Conservation (phyloP, 2,329 filamentous ascomycete species). For the Pseudogymnoascus sp. region DNA sequence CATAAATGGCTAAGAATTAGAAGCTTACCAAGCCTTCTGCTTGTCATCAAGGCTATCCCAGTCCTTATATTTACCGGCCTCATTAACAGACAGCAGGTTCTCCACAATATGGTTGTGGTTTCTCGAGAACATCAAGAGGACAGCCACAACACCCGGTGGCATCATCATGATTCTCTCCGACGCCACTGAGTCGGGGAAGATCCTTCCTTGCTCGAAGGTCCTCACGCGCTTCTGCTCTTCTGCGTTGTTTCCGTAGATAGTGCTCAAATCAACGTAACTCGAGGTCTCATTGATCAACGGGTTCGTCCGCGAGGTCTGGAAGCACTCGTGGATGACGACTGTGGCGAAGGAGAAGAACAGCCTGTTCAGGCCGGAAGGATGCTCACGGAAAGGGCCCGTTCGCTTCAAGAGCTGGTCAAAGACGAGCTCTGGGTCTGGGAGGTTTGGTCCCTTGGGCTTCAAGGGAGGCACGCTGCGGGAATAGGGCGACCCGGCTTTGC, state of each 20-base stretch:
- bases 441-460: slow-evolving; percentile 42
- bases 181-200: slow-evolving; percentile 38
- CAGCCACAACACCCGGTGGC: slow-evolving; percentile 38
- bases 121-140: slow-evolving; percentile 37
- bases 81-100: slow-evolving; percentile 35
- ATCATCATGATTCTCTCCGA: slow-evolving; percentile 41
- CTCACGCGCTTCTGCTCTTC: slow-evolving; percentile 36
- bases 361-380: slow-evolving; percentile 38
- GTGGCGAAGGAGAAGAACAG: slow-evolving; percentile 42
- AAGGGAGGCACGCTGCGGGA: slow-evolving; percentile 37
- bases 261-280: slow-evolving; percentile 40
- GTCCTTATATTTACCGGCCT: slow-evolving; percentile 35
- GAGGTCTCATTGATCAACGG: slow-evolving; percentile 40
- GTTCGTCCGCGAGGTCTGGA: slow-evolving; percentile 35
- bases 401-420: slow-evolving; percentile 39
- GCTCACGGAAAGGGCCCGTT: slow-evolving; percentile 33
- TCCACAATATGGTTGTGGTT: slow-evolving; percentile 39
- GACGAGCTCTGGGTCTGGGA: slow-evolving; percentile 41
- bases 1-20: neutral
- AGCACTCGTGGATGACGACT: slow-evolving; percentile 41
- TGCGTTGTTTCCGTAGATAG: slow-evolving; percentile 38
- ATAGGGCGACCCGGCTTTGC: slow-evolving; percentile 43
- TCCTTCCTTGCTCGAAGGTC: slow-evolving; percentile 36
- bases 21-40: slow-evolving; percentile 32
- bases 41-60: slow-evolving; percentile 34